These are phyloP conservation scores for Hyphopichia wangnamkhiaoensis DNA, from an alignment of 1,139 yeast species.

Conservation along the genomic window DNA sequence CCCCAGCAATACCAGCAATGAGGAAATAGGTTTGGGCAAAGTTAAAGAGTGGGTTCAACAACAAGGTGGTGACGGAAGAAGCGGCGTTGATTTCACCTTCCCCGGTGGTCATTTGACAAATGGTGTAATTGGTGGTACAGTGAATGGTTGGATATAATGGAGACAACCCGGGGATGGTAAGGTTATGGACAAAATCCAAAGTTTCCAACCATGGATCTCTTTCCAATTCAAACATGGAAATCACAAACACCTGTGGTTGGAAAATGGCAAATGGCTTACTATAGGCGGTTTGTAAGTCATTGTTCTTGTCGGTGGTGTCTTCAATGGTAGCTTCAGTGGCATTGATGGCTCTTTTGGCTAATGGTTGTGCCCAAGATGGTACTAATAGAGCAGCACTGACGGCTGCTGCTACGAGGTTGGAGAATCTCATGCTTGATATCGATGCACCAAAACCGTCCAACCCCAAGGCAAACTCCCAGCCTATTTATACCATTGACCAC, in stretches of 20 bases:
- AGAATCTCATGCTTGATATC: constrained; percentile 1
- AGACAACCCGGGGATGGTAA: constrained; percentile 65
- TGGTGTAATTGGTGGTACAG: constrained; percentile 53
- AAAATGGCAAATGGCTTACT: constrained; percentile 40
- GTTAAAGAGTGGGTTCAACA: constrained; percentile 57
- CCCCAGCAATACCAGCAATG: constrained; percentile 69
- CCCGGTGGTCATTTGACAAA: constrained; percentile 67
- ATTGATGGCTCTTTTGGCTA: constrained; percentile 3
- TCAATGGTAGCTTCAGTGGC: constrained; percentile 1
- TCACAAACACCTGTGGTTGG: constrained; percentile 55
- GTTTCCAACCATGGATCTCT: constrained; percentile 54
- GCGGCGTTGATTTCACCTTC: constrained; percentile 75
- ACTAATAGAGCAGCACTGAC: background rate
- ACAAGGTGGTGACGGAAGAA: constrained; percentile 54
- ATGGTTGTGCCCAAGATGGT: constrained; percentile 4
- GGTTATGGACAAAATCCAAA: constrained; percentile 49
- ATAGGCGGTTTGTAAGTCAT: constrained; percentile 24
- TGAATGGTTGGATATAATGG: constrained; percentile 58
- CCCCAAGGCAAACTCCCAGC: background rate
- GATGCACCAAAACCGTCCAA: background rate
- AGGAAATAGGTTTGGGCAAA: constrained; percentile 60
- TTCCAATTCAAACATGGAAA: constrained; percentile 60
- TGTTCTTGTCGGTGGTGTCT: constrained; percentile 12
- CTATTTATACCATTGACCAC: background rate
- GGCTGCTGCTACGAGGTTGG: background rate